A percentile compares a stretch with the other conserved stretches of the same genome.
Evolutionary conservation across 306 rosid species (phyloP).

Genomic region (Cajanus cajan): DNA sequence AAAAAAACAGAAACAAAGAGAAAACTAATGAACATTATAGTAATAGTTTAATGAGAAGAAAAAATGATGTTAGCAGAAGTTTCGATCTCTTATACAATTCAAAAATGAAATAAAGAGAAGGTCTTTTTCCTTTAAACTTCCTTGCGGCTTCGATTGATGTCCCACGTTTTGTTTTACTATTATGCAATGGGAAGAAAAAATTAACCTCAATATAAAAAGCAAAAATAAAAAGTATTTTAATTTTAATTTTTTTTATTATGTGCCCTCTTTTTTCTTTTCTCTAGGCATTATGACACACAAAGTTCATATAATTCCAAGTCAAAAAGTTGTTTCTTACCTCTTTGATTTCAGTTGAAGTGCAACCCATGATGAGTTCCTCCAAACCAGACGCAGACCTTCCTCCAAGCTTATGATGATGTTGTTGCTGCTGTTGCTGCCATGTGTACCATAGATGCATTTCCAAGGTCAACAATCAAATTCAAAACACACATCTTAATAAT

Average conservation of each 20-base stretch:
- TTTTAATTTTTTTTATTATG: not conserved
- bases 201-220: not conserved
- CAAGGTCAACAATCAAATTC: slow-evolving; percentile 26
- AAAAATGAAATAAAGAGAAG: slow-evolving; percentile 2
- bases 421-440: slow-evolving; percentile 60
- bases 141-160: slow-evolving; percentile 7
- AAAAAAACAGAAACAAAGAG: too few relatives aligned
- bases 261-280: slow-evolving; percentile 11
- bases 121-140: slow-evolving; percentile 22
- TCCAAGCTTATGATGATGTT: slow-evolving; percentile 82
- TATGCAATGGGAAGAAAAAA: not conserved
- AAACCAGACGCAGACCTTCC: slow-evolving; percentile 92
- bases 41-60: not conserved
- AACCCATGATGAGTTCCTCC: slow-evolving; percentile 97
- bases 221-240: slow-evolving; percentile 19
- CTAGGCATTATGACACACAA: slow-evolving; percentile 41
- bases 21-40: not conserved
- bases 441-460: slow-evolving; percentile 32
- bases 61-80: slow-evolving; percentile 8
- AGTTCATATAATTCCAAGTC: slow-evolving; percentile 59
- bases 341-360: slow-evolving; percentile 85
- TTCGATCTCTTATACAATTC: slow-evolving; percentile 16
- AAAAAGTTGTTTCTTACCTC: slow-evolving; percentile 71
- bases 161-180: slow-evolving; percentile 21
- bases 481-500: slow-evolving; percentile 39